These are phyloP conservation scores for Gymnopilus junonius DNA, from an alignment of 768 basidiomycete genomes.

Conservation along the genomic window DNA sequence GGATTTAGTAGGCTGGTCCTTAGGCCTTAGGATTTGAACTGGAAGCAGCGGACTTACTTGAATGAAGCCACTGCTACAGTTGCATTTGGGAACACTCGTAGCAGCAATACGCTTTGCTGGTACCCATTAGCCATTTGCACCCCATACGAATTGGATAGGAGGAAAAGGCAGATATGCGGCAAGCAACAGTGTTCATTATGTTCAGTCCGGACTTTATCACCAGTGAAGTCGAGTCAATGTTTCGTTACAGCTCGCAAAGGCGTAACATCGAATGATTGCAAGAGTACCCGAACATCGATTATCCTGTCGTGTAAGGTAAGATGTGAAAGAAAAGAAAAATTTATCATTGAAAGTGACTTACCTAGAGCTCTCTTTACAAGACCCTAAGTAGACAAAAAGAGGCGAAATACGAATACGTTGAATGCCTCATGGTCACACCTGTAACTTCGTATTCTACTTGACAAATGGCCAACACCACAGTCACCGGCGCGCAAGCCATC, in stretches of 20 bases:
- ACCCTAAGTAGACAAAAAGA: neutral
- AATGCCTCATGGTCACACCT: neutral
- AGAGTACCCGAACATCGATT: neutral
- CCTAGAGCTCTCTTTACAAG: neutral
- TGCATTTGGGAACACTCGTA: neutral
- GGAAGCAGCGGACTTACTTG: too few species aligned
- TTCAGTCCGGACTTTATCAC: neutral
- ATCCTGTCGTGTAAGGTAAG: neutral
- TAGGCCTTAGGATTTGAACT: neutral
- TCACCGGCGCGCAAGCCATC: slow-evolving; percentile 84
- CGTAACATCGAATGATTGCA: neutral
- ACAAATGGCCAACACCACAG: slow-evolving; percentile 91
- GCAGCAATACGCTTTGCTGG: neutral
- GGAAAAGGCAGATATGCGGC: neutral
- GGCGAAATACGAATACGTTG: neutral
- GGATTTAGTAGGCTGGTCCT: neutral
- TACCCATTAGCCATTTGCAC: neutral
- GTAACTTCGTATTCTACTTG: slow-evolving; percentile 4
- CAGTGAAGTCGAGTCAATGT: neutral
- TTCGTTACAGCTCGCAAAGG: too few species aligned
- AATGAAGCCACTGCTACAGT: too few species aligned
- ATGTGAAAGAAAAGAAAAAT: neutral
- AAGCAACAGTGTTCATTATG: too few species aligned
- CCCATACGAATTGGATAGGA: neutral
- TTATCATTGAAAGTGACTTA: neutral